Percentiles rank a stretch among this genome's conserved stretches.
Conservation (phyloP, 805 yeast species). For the Blastobotrys americana region DNA sequence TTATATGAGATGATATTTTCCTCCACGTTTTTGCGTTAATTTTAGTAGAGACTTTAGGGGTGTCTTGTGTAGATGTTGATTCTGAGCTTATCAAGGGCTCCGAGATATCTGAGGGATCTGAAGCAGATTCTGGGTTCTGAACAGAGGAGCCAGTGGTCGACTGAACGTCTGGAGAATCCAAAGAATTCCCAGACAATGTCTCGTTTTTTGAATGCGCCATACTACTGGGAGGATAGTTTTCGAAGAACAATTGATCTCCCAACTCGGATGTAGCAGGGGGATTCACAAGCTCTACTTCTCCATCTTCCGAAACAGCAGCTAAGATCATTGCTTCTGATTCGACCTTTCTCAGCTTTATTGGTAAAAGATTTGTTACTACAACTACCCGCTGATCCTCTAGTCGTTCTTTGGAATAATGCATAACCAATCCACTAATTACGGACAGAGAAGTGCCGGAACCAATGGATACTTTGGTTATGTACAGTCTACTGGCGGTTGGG, state of each 20-base stretch:
- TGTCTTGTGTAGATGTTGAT: too few species aligned
- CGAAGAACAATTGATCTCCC: slow-evolving; percentile 39
- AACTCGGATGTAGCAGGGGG: slow-evolving; percentile 37
- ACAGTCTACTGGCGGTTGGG: neutral
- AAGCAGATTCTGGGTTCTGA: too few species aligned
- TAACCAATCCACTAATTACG: slow-evolving; percentile 46
- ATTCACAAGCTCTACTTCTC: slow-evolving; percentile 34
- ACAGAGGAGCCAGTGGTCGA: slow-evolving; percentile 3
- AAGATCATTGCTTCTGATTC: slow-evolving; percentile 58
- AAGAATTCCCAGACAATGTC: too few species aligned
- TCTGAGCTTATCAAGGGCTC: too few species aligned
- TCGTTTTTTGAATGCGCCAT: too few species aligned
- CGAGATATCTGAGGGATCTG: too few species aligned
- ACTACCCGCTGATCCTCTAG: slow-evolving; percentile 41
- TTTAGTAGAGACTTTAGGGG: too few species aligned
- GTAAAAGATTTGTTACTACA: slow-evolving; percentile 50
- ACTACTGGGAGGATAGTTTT: slow-evolving; percentile 14
- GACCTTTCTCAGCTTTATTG: slow-evolving; percentile 57
- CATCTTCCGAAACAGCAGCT: slow-evolving; percentile 43
- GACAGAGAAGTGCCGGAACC: neutral
- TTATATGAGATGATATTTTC: slow-evolving; percentile 7
- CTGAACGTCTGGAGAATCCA: too few species aligned
- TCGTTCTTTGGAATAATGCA: slow-evolving; percentile 34
- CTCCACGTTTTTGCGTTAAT: slow-evolving; percentile 23
- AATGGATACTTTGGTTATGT: neutral